A percentile compares a stretch with the other conserved stretches of the same genome.
Conservation (phyloP, 306 rosid genomes). For the Vicia faba region DNA sequence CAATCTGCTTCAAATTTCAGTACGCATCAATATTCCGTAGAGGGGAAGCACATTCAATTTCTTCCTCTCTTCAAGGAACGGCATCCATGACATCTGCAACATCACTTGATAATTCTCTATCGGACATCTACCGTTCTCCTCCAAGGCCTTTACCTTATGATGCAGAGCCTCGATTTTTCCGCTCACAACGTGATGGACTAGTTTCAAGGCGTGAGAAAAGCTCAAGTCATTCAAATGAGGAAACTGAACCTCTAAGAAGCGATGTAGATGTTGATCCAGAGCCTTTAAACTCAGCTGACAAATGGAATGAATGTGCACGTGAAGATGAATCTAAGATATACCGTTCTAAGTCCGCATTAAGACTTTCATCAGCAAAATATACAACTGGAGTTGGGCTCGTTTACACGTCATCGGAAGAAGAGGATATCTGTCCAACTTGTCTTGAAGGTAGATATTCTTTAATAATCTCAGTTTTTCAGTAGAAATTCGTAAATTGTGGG, state of each 20-base stretch:
- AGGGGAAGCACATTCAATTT: conserved; percentile 73
- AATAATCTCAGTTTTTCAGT: conserved; percentile 24
- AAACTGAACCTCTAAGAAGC: conserved; percentile 84
- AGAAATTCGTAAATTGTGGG: not conserved
- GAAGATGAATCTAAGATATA: conserved; percentile 76
- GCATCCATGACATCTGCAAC: conserved; percentile 74
- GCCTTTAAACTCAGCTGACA: conserved; percentile 60
- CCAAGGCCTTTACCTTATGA: conserved; percentile 98
- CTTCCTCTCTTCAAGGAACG: conserved; percentile 82
- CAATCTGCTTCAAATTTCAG: conserved; percentile 48
- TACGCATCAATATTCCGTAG: conserved; percentile 79
- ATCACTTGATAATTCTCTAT: conserved; percentile 74
- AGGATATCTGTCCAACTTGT: conserved; percentile 95
- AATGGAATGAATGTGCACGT: conserved; percentile 73
- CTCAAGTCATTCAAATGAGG: conserved; percentile 83
- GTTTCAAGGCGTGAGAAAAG: conserved; percentile 92
- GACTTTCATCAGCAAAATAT: conserved; percentile 62
- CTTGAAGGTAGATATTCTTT: conserved; percentile 72
- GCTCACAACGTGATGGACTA: conserved; percentile 75
- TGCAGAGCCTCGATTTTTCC: conserved; percentile 73
- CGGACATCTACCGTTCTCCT: conserved; percentile 91
- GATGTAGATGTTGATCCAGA: conserved; percentile 67
- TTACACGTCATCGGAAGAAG: conserved; percentile 76
- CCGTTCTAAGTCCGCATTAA: conserved; percentile 63
- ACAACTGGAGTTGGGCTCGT: conserved; percentile 52